Conservation (phyloP, 768 basidiomycete genomes). For the Tricholoma terreum region DNA sequence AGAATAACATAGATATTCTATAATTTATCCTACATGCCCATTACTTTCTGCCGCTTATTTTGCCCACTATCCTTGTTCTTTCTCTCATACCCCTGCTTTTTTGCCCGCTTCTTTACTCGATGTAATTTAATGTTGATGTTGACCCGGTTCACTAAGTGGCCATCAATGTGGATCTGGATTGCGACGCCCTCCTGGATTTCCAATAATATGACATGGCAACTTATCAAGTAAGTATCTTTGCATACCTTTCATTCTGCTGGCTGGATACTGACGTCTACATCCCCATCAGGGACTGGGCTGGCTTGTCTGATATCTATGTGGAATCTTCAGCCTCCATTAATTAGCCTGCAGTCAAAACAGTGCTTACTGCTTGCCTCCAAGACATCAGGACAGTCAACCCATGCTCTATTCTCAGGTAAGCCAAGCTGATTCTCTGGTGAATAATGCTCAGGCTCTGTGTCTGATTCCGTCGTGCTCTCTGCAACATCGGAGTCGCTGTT, state of each 20-base stretch:
- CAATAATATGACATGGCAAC: neutral
- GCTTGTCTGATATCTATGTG: too few species aligned
- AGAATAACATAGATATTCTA: neutral
- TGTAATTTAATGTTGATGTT: neutral
- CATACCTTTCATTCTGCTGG: neutral
- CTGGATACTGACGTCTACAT: neutral
- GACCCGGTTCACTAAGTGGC: neutral
- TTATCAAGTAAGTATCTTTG: neutral
- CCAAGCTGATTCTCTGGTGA: neutral
- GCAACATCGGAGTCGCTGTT: neutral
- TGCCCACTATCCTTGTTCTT: neutral
- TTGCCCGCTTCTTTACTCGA: neutral
- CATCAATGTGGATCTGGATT: neutral
- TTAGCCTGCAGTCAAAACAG: too few species aligned
- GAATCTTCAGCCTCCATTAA: too few species aligned
- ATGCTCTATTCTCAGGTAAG: neutral
- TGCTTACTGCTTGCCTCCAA: too few species aligned
- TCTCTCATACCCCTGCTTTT: neutral
- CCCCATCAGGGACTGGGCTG: neutral
- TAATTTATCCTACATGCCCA: neutral
- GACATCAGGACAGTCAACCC: too few species aligned
- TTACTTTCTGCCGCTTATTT: too few species aligned
- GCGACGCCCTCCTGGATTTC: neutral
- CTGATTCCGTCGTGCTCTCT: neutral
- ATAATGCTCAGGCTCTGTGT: neutral